Percentiles rank a stretch among this genome's conserved stretches.
Evolutionary conservation across 2,329 filamentous ascomycete species (phyloP).

Genomic region (Ophiocordyceps camponoti-saundersi): DNA sequence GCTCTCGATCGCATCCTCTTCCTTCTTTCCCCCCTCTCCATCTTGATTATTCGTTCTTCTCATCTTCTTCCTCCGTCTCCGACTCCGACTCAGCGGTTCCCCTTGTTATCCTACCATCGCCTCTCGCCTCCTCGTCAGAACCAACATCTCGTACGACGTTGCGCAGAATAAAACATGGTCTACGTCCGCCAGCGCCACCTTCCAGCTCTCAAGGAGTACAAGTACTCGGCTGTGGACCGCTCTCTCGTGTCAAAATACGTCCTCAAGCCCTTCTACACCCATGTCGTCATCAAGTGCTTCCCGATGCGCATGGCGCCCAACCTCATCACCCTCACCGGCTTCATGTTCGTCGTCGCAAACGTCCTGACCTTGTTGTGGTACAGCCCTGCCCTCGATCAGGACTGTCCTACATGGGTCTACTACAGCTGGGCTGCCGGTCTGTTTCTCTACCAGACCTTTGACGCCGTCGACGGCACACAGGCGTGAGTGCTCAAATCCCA

Average conservation of each 20-base stretch:
- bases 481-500: constrained; percentile 42
- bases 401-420: constrained; percentile 93
- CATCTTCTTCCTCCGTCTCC: too few relatives aligned
- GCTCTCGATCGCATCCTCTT: too few relatives aligned
- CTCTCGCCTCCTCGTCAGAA: neutral
- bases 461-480: constrained; percentile 88
- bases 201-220: constrained; percentile 79
- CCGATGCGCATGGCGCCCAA: constrained; percentile 88
- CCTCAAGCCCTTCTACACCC: constrained; percentile 93
- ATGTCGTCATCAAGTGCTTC: constrained; percentile 86
- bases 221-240: constrained; percentile 84
- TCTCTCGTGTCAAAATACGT: constrained; percentile 84
- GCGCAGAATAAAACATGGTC: constrained; percentile 47
- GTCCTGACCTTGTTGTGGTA: constrained; percentile 90
- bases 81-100: too few relatives aligned
- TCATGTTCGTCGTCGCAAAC: constrained; percentile 78
- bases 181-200: constrained; percentile 90
- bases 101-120: neutral
- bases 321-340: constrained; percentile 78
- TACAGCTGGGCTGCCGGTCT: constrained; percentile 76
- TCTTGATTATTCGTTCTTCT: too few relatives aligned
- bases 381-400: constrained; percentile 80
- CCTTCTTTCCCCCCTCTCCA: too few relatives aligned
- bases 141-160: neutral
- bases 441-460: constrained; percentile 96